Base-by-base conservation (phyloP, 2,329 filamentous ascomycete species). In the Coniochaeta hoffmannii region DNA sequence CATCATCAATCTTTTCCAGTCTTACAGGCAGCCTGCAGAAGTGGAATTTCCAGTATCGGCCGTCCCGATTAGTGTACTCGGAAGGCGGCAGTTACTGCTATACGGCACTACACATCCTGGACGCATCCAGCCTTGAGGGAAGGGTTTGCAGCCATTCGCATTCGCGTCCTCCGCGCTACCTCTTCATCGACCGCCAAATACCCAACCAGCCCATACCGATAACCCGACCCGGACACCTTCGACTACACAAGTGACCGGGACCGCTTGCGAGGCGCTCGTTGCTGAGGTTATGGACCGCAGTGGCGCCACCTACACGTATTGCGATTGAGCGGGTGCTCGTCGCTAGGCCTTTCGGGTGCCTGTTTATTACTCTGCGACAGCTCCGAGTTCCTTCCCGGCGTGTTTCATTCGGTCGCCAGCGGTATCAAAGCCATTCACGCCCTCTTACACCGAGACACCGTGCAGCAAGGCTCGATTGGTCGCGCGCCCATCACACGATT, bases 261-360 rank as follows among this genome's bases (percentile, higher is more conserved):
- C 41, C 41, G 19, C 12, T n/a, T n/a, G n/a, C 10, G 24, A 19
- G 41, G 24, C 11, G 41, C 10, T 28, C 41, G 41, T 22, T 46
- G 14, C 41, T 46, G 49, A 51, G 49, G 49, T 51, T 31, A 51
- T 51, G 49, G 49, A 31, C 49, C 31, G 49, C 28, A 34, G 49
- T 4, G 32, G 30, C n/a, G 10, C 31, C 22, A 32, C 30, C 49
- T 31, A 34, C 24, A 51, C 49, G 49, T 51, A 32, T 51, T 51
- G 49, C 49, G 49, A 51, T 51, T 51, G 49, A 51, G 49, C n/a
- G 17, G 28, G 17, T 51, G 41, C 41, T 46, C 41, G 41, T 46
- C 41, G 41, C 22, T 28, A 22, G 22, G 41, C 22, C 41, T 22
- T 46, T 46, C n/a, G 41, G 41, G 41, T 28, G 49, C 49, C 26